Evolutionary conservation across 306 rosid genomes (phyloP).

Genomic region (Citrullus amarus): DNA sequence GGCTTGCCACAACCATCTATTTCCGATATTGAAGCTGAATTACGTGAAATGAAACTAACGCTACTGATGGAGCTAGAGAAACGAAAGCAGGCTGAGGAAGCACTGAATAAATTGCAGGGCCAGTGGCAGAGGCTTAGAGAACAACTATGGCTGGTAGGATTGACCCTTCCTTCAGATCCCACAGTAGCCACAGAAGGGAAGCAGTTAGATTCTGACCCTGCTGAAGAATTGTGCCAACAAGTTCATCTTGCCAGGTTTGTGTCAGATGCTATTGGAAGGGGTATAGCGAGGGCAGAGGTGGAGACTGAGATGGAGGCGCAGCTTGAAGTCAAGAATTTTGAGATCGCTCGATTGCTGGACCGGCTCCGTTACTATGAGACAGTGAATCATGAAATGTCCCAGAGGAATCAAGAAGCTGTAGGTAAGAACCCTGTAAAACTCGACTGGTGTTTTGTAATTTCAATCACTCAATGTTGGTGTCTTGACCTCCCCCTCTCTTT

Average conservation of each 20-base stretch:
- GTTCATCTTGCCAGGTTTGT: constrained; percentile 74
- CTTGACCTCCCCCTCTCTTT: neutral
- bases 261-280: constrained; percentile 71
- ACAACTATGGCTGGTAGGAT: constrained; percentile 45
- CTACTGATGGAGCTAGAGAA: constrained; percentile 70
- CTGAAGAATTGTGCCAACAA: constrained; percentile 59
- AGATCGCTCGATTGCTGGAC: constrained; percentile 76
- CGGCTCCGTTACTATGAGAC: constrained; percentile 82
- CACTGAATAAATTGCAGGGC: constrained; percentile 38
- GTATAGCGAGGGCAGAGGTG: constrained; percentile 64
- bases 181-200: constrained; percentile 20
- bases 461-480: neutral
- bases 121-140: constrained; percentile 71
- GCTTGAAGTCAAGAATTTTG: constrained; percentile 71
- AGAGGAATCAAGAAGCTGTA: constrained; percentile 88
- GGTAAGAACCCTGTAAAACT: constrained; percentile 46
- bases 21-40: constrained; percentile 41
- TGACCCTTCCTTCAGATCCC: constrained; percentile 54
- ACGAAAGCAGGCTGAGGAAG: constrained; percentile 82
- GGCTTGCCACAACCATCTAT: constrained; percentile 32
- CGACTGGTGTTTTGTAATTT: neutral
- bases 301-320: constrained; percentile 75
- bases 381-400: constrained; percentile 95
- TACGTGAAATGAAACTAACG: constrained; percentile 56
- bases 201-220: constrained; percentile 43